These are phyloP conservation scores for Aureobasidium sp. DNA, from an alignment of 2,329 filamentous ascomycete genomes.

Conservation along the genomic window DNA sequence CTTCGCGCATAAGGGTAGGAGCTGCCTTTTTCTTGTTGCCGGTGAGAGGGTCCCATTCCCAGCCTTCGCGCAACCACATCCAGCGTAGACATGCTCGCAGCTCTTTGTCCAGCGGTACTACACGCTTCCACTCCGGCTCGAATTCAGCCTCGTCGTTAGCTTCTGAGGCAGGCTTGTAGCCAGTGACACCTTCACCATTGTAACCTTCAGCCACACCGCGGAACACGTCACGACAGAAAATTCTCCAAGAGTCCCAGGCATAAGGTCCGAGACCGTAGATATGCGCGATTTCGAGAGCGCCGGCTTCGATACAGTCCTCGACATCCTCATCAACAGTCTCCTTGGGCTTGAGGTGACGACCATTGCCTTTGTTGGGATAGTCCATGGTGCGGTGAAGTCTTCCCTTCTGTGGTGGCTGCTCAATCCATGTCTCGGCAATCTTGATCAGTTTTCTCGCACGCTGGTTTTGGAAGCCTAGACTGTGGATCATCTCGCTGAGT, in stretches of 20 bases:
- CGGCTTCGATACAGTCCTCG: slow-evolving; percentile 33
- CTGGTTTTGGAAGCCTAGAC: slow-evolving; percentile 63
- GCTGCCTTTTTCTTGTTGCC: slow-evolving; percentile 54
- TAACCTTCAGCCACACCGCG: slow-evolving; percentile 60
- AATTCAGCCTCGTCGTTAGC: slow-evolving; percentile 40
- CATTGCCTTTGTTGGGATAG: slow-evolving; percentile 47
- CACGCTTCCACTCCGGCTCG: slow-evolving; percentile 86
- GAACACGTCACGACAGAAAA: slow-evolving; percentile 79
- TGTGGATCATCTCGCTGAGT: slow-evolving; percentile 57
- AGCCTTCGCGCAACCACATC: slow-evolving; percentile 88
- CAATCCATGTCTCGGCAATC: slow-evolving; percentile 63
- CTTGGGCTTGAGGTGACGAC: slow-evolving; percentile 40
- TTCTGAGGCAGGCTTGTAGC: slow-evolving; percentile 22
- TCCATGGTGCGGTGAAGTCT: slow-evolving; percentile 52
- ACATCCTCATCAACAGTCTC: slow-evolving; percentile 45
- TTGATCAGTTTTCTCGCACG: slow-evolving; percentile 62
- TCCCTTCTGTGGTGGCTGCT: slow-evolving; percentile 53
- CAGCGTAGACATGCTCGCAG: slow-evolving; percentile 78
- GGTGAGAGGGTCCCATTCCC: slow-evolving; percentile 68
- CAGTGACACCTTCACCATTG: slow-evolving; percentile 50
- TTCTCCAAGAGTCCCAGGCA: slow-evolving; percentile 83
- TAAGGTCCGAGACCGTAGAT: slow-evolving; percentile 72
- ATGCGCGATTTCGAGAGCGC: slow-evolving; percentile 78
- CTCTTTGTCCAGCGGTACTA: slow-evolving; percentile 78
- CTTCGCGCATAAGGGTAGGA: slow-evolving; percentile 49